Evolutionary conservation across 1,139 yeast species (phyloP), one percentile per base, ranked within the genome.

Genomic region (Pichia sp.): DNA sequence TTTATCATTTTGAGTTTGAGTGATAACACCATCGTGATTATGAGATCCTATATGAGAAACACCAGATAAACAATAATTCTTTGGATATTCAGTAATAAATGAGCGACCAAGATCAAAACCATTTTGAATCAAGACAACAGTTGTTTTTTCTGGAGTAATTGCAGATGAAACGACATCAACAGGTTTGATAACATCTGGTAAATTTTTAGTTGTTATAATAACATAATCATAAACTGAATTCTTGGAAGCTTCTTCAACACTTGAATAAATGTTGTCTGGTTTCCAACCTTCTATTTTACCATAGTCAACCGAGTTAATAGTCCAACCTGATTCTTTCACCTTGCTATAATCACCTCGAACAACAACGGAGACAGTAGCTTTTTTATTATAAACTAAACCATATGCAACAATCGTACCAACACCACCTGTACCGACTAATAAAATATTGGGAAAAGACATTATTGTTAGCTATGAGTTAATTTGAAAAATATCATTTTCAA

Each of bases 361-460:
- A 8, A 69, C 72, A n/a, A 76, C 67, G 1, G 82, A 73, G 6
- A 78, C 68, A 26, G 68, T 68, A 3, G 73, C 59, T 47, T 69
- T 68, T 3, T 63, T 66, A 4, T 64, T 67, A 49, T 70, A 72
- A 42, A 66, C 60, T 27, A 80, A 66, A 1, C 79, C 71, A 49
- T 72, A 70, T 5, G 83, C 80, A 22, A 76, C 78, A 40, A 80
- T 71, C 23, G 79, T 67, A 3, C 85, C 86, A 3, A 80, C 80
- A 30, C 85, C 82, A 11, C 82, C 82, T 40, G 77, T 65, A 7
- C 82, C 82, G 46, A 77, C 68, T 12, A 72, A 59, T 39, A 75
- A 63, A 6, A 72, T 64, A 9, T 58, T 60, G 32, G 61, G 46
- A 18, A 20, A 23, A 26, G 32, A 23, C 50, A 47, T 47, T 43